Evolutionary conservation across 208 protist species (phyloP).

Genomic region (Polymyxa betae): DNA sequence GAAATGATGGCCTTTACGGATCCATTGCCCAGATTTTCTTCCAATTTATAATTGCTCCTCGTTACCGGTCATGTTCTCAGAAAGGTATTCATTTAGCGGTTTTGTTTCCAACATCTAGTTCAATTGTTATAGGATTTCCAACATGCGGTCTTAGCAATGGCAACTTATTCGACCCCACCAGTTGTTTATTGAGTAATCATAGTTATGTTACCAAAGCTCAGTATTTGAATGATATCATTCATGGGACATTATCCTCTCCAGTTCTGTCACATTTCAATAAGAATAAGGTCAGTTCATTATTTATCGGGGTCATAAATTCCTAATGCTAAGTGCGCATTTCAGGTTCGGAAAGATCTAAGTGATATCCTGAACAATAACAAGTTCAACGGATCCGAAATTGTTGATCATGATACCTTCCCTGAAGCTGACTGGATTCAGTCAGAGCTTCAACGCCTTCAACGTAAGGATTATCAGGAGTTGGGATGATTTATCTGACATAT

Average conservation of each 20-base stretch:
- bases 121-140: neutral
- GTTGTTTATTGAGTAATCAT: neutral
- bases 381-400: neutral
- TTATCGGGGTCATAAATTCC: neutral
- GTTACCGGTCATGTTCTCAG: too few species aligned
- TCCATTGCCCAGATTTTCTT: too few species aligned
- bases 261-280: neutral
- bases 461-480: neutral
- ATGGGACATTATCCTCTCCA: neutral
- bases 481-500: too few species aligned
- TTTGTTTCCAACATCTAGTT: too few species aligned
- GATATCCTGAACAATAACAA: neutral
- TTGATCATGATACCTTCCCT: neutral
- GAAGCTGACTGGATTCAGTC: neutral
- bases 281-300: neutral
- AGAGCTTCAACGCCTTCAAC: neutral
- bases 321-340: neutral
- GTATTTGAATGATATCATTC: neutral
- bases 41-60: too few species aligned
- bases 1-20: too few species aligned
- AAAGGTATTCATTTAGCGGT: too few species aligned
- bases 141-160: neutral
- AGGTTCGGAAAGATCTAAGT: neutral
- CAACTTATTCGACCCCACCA: neutral
- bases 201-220: neutral